Percentiles rank a stretch among this genome's conserved stretches.
Conservation (phyloP, 78 protist species). For the Chrysochromulina parva region DNA sequence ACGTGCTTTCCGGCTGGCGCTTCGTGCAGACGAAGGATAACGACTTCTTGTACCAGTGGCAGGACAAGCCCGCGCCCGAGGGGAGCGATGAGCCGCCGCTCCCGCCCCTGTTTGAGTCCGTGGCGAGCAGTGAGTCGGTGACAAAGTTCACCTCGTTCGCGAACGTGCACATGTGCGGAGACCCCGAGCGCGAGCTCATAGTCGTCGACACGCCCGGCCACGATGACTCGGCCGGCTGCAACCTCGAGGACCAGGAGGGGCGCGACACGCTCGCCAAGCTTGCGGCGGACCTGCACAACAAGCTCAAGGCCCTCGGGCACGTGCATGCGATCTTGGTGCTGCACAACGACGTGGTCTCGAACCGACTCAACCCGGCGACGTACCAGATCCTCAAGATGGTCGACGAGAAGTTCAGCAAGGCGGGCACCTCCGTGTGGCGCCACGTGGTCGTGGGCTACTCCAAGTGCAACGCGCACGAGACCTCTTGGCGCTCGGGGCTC, state of each 20-base stretch:
- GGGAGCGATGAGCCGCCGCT: background rate
- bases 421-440: background rate
- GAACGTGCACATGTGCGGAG: background rate
- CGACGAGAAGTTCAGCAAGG: background rate
- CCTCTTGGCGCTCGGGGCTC: background rate
- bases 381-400: slow-evolving; percentile 15
- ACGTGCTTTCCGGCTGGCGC: background rate
- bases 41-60: background rate
- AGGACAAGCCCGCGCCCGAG: background rate
- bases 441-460: background rate
- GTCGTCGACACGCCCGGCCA: slow-evolving; percentile 18
- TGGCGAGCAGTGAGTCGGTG: background rate
- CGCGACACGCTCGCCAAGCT: slow-evolving; percentile 3
- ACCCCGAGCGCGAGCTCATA: background rate
- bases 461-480: slow-evolving; percentile 12
- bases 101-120: background rate
- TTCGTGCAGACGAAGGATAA: background rate
- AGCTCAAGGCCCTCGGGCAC: background rate
- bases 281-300: slow-evolving; percentile 18
- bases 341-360: background rate
- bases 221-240: background rate
- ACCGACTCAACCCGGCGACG: slow-evolving; percentile 30
- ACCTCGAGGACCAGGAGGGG: background rate
- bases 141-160: background rate
- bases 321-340: background rate